Base-by-base conservation (phyloP, 2,329 filamentous ascomycete genomes). In the Ophiostoma pallidulum region DNA sequence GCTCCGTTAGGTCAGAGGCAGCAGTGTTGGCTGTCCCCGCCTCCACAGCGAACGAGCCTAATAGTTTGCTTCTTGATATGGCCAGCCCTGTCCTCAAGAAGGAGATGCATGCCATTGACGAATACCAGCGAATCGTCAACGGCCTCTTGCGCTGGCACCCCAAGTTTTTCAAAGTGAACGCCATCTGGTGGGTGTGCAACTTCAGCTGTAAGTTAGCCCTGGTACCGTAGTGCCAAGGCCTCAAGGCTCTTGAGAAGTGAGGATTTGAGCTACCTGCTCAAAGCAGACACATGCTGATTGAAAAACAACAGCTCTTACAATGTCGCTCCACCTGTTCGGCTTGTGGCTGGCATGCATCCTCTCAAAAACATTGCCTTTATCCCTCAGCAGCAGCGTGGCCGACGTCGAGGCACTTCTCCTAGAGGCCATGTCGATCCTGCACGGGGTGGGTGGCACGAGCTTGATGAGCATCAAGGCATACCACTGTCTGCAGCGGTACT, bases 111-210 rank as follows among this genome's bases (percentile, higher is more conserved):
- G 53, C 52, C 0, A 42, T 59, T 0, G 35, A 45, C 9, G 53
- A 55, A n/a, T 56, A 58, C 28, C 54, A 57, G 5, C 45, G 20
- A 2, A 28, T 60, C 1, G 50, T 58, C 7, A 36, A 53, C 2
- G 37, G 48, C 8, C 50, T 60, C 4, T 24, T 59, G 3, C 47
- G 41, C 2, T 41, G 55, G n/a, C 37, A 53, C 4, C 53, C 49
- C 6, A 26, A 39, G 3, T 62, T 61, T 37, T 44, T 60, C 20
- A 55, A 52, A 29, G 20, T 48, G 13, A 61, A 62, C 39, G 58
- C 57, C 1, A 49, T 56, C 13, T 62, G 60, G 60, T 62, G 60
- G 60, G 53, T 56, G n/a, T 60, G 58, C 44, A 62, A 62, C 42
- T 62, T 60, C 36, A 56, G 54, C 47, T 53, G 60, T 61, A 53